Conservation (phyloP, 2,329 filamentous ascomycete genomes). For the Teratosphaeriaceae sp. region DNA sequence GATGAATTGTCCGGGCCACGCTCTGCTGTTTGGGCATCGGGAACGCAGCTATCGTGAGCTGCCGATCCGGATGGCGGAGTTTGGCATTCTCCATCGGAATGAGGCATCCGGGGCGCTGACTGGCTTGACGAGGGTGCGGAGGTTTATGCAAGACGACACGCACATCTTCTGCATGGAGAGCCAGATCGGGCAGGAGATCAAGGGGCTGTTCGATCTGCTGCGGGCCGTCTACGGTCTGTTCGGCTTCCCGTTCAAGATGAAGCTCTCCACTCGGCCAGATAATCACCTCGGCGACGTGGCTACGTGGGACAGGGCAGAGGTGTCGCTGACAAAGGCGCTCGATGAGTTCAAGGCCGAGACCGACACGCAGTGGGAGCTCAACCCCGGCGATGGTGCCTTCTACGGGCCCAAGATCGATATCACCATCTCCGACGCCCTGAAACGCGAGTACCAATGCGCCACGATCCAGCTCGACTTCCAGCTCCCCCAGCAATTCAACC, state of each 20-base stretch:
- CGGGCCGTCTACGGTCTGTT: conserved; percentile 72
- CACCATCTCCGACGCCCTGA: conserved; percentile 80
- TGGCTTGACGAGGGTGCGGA: conserved; percentile 83
- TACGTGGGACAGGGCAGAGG: conserved; percentile 86
- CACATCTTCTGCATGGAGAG: conserved; percentile 91
- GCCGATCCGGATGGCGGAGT: conserved; percentile 89
- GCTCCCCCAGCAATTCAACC: conserved; percentile 74
- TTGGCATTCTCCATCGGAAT: conserved; percentile 91
- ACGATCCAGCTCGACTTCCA: conserved; percentile 95
- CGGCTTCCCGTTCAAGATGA: conserved; percentile 86
- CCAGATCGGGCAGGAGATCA: conserved; percentile 70
- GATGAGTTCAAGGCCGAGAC: conserved; percentile 62
- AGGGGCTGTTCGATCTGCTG: conserved; percentile 81
- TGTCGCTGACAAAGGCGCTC: conserved; percentile 69
- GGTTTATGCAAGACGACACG: conserved; percentile 94
- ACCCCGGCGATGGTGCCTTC: conserved; percentile 93
- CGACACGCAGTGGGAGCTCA: conserved; percentile 75
- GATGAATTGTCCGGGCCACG: conserved; percentile 98
- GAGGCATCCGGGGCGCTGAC: conserved; percentile 88
- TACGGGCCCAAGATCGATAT: conserved; percentile 99
- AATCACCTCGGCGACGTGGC: conserved; percentile 81
- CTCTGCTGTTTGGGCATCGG: conserved; percentile 75
- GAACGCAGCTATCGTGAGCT: conserved; percentile 84
- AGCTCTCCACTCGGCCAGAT: conserved; percentile 84
- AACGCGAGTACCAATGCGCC: conserved; percentile 80